Conservation (phyloP, 441 rosid species). For the Cnidoscolus chayamansa region DNA sequence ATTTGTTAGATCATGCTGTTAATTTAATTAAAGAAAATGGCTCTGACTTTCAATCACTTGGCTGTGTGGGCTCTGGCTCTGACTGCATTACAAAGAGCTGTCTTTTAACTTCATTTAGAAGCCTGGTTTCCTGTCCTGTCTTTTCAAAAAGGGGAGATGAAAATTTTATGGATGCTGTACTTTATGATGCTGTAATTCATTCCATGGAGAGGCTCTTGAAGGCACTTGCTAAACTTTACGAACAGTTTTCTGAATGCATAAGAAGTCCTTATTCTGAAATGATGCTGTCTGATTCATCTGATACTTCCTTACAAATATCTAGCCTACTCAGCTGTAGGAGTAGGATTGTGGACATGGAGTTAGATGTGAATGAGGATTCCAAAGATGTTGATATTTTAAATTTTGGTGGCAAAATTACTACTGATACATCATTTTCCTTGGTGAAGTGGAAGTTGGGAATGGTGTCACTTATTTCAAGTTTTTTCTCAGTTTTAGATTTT, state of each 20-base stretch:
- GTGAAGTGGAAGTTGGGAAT: slow-evolving; percentile 80
- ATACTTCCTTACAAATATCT: slow-evolving; percentile 35
- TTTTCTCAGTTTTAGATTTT: slow-evolving; percentile 51
- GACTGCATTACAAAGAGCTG: slow-evolving; percentile 45
- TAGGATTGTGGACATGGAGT: slow-evolving; percentile 81
- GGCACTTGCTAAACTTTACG: slow-evolving; percentile 54
- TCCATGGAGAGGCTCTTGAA: slow-evolving; percentile 68
- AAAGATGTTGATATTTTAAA: slow-evolving; percentile 56
- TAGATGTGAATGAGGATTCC: slow-evolving; percentile 63
- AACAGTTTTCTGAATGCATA: slow-evolving; percentile 45
- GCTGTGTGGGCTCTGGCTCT: slow-evolving; percentile 44
- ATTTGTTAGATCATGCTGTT: slow-evolving; percentile 56
- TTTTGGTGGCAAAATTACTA: slow-evolving; percentile 47
- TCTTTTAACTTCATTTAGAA: slow-evolving; percentile 56
- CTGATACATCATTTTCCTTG: slow-evolving; percentile 45
- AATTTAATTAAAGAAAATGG: slow-evolving; percentile 42
- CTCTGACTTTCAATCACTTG: slow-evolving; percentile 49
- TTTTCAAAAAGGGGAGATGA: slow-evolving; percentile 47
- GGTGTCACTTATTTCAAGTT: slow-evolving; percentile 69
- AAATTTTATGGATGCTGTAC: slow-evolving; percentile 35
- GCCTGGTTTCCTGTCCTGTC: slow-evolving; percentile 58
- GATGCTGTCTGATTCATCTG: slow-evolving; percentile 33
- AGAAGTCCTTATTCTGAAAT: slow-evolving; percentile 42
- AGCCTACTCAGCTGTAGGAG: slow-evolving; percentile 31
- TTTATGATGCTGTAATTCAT: slow-evolving; percentile 41